A percentile compares a stretch with the other conserved stretches of the same genome.
These are phyloP conservation scores for Cetraspora pellucida DNA, from an alignment of 192 early-diverging fungal genomes.

Conservation along the genomic window DNA sequence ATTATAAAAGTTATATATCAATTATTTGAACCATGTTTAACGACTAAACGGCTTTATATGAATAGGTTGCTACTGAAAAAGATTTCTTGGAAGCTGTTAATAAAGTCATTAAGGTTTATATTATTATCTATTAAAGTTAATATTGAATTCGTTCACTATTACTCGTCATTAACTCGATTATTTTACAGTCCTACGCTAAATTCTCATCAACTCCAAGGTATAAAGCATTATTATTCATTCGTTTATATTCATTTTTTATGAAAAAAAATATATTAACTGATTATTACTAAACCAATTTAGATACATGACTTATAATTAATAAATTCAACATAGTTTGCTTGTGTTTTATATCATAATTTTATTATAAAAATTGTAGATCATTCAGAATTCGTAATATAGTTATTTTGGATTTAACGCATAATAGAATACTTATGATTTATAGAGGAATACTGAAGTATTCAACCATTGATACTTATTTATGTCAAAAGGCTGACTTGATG, in stretches of 20 bases:
- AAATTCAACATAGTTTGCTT: not conserved
- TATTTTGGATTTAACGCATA: too few species aligned
- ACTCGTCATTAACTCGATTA: not conserved
- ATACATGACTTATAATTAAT: constrained; percentile 82
- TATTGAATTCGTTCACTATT: not conserved
- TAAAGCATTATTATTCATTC: not conserved
- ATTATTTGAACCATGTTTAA: not conserved
- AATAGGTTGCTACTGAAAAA: constrained; percentile 93
- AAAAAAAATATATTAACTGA: not conserved
- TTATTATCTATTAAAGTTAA: not conserved
- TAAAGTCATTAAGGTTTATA: constrained; percentile 90
- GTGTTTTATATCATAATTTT: not conserved
- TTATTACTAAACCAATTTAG: not conserved
- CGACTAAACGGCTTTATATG: not conserved
- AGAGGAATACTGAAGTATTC: too few species aligned
- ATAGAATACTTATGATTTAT: too few species aligned
- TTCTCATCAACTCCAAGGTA: constrained; percentile 94
- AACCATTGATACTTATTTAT: too few species aligned
- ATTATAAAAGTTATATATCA: not conserved
- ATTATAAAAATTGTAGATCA: not conserved
- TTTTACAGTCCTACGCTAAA: constrained; percentile 81
- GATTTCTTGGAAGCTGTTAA: constrained; percentile 99
- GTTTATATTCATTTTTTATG: not conserved
- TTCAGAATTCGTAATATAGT: too few species aligned
- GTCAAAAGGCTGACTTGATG: too few species aligned